These are phyloP conservation scores for Ascochyta fabae DNA, from an alignment of 2,329 filamentous ascomycete genomes.

Conservation along the genomic window DNA sequence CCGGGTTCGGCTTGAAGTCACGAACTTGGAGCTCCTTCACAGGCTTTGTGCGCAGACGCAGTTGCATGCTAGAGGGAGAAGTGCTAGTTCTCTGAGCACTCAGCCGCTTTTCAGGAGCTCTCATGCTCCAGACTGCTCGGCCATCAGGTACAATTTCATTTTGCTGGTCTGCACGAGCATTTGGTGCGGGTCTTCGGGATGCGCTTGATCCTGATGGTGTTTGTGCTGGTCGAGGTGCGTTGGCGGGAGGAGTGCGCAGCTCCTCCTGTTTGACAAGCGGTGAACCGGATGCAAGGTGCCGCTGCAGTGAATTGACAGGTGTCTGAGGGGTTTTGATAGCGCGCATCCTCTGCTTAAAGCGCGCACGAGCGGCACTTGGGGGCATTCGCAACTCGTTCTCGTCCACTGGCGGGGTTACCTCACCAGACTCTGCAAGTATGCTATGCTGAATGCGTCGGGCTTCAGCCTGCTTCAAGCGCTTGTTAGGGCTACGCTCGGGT, in stretches of 20 bases:
- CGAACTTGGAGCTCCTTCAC: constrained; percentile 65
- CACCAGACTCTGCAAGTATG: constrained; percentile 38
- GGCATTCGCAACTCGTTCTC: constrained; percentile 23
- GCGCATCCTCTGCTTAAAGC: constrained; percentile 33
- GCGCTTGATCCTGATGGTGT: constrained; percentile 9
- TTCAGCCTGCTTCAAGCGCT: constrained; percentile 26
- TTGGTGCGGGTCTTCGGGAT: constrained; percentile 2
- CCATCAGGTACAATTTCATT: constrained; percentile 19
- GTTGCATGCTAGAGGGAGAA: constrained; percentile 12
- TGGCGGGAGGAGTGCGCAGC: constrained; percentile 19
- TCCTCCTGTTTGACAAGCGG: constrained; percentile 26
- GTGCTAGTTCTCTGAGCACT: constrained; percentile 13
- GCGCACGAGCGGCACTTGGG: constrained; percentile 33
- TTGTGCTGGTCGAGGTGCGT: constrained; percentile 7
- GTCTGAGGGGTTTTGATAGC: constrained; percentile 20
- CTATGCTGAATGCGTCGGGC: constrained; percentile 19
- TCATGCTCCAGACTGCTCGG: constrained; percentile 35
- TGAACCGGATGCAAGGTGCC: constrained; percentile 17
- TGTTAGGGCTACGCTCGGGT: constrained; percentile 24
- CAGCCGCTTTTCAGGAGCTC: constrained; percentile 18
- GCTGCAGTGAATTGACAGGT: constrained; percentile 17
- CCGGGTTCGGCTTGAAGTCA: constrained; percentile 84
- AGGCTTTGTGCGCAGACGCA: constrained; percentile 60
- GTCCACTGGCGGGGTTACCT: constrained; percentile 25
- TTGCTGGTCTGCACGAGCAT: constrained; percentile 10